A percentile compares a stretch with the other conserved stretches of the same genome.
Evolutionary conservation across 495 filamentous ascomycete species (phyloP).

Genomic region (Margaritispora aquatica): DNA sequence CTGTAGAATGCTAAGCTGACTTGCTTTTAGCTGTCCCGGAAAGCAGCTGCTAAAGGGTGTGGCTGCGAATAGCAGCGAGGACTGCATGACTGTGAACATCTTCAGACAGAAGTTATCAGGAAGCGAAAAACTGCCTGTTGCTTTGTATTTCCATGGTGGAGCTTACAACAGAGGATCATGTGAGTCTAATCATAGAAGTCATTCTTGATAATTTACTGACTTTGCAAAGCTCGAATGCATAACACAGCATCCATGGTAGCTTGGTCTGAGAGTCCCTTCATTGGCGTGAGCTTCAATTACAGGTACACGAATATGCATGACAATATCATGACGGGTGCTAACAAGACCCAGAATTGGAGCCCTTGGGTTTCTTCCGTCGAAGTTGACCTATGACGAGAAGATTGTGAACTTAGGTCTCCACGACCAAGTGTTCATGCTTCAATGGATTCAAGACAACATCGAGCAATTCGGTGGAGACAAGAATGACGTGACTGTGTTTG

Average conservation of each 20-base stretch:
- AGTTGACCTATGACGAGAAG: slow-evolving; percentile 43
- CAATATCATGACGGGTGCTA: neutral
- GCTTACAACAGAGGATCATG: slow-evolving; percentile 41
- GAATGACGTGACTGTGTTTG: slow-evolving; percentile 56
- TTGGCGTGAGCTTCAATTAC: slow-evolving; percentile 62
- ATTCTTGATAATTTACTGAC: neutral
- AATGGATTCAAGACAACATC: slow-evolving; percentile 60
- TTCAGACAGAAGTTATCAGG: slow-evolving; percentile 24
- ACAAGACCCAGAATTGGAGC: slow-evolving; percentile 43
- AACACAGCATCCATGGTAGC: slow-evolving; percentile 30
- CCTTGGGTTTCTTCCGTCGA: slow-evolving; percentile 58
- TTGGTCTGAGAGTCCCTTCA: slow-evolving; percentile 43
- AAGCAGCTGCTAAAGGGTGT: slow-evolving; percentile 11
- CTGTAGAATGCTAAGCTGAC: neutral
- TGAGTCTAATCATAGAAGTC: slow-evolving; percentile 13
- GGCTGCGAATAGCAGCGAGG: slow-evolving; percentile 27
- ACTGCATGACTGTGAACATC: slow-evolving; percentile 46
- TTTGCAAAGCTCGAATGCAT: slow-evolving; percentile 11
- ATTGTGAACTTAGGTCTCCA: slow-evolving; percentile 60
- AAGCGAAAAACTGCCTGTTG: slow-evolving; percentile 45
- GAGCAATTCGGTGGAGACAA: slow-evolving; percentile 55
- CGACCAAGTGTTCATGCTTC: slow-evolving; percentile 57
- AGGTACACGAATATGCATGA: neutral
- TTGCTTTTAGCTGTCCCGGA: slow-evolving; percentile 10
- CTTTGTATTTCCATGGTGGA: slow-evolving; percentile 51